A percentile compares a stretch with the other conserved stretches of the same genome.
These are phyloP conservation scores for Saccharomycopsis lassenensis DNA, from an alignment of 805 yeast genomes.

Conservation along the genomic window DNA sequence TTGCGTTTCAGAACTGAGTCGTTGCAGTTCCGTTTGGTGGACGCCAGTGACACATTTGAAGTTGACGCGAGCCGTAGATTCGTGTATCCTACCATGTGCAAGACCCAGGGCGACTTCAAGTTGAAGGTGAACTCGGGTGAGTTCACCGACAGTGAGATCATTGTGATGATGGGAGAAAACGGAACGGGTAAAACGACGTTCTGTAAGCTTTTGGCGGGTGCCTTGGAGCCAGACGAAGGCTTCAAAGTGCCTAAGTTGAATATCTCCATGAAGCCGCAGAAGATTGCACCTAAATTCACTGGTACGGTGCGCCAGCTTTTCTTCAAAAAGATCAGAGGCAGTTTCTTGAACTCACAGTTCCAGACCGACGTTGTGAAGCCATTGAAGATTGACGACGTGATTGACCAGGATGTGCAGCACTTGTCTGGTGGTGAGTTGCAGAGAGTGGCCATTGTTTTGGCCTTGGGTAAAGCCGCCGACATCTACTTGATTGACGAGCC, in stretches of 20 bases:
- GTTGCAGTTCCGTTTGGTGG: conserved; percentile 84
- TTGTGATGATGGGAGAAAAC: conserved; percentile 99
- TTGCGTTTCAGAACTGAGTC: conserved; percentile 95
- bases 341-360: conserved; percentile 93
- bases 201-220: conserved; percentile 92
- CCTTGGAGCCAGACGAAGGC: conserved; percentile 78
- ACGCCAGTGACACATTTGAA: conserved; percentile 69
- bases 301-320: conserved; percentile 98
- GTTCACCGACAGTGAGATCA: conserved; percentile 90
- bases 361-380: conserved; percentile 98
- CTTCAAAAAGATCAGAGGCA: conserved; percentile 90
- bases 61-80: conserved; percentile 72
- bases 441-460: conserved; percentile 94
- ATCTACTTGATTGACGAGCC: conserved; percentile 97
- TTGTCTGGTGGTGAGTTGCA: conserved; percentile 99
- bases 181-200: conserved; percentile 99
- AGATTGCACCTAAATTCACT: conserved; percentile 95
- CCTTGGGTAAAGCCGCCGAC: conserved; percentile 92
- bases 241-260: conserved; percentile 74
- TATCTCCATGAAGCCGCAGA: conserved; percentile 98
- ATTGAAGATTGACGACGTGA: conserved; percentile 80
- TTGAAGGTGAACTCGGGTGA: conserved; percentile 76
- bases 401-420: conserved; percentile 96
- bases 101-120: conserved; percentile 95
- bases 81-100: conserved; percentile 69